phyloP scores from a whole-genome alignment of 2,329 filamentous ascomycete species.

The Pestalotiopsis sp. region DNA sequence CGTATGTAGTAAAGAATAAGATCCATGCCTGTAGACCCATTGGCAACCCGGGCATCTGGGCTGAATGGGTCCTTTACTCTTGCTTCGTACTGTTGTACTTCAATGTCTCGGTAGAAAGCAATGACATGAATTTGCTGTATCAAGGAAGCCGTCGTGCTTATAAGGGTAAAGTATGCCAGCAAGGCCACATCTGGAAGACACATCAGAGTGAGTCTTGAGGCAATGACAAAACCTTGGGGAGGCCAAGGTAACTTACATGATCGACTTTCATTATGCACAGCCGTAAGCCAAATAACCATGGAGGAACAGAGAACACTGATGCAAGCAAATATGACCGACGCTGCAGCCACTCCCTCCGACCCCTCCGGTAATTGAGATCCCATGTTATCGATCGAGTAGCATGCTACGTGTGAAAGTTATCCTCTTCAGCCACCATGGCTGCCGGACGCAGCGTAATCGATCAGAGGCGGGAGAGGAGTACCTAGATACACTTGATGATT shows the following conservation, averaged over 20 bases:
- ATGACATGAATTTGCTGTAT: slow-evolving; percentile 24
- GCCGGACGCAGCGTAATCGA: neutral
- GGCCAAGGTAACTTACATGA: slow-evolving; percentile 20
- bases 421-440: neutral
- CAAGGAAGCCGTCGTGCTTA: slow-evolving; percentile 23
- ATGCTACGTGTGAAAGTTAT: neutral
- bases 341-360: slow-evolving; percentile 18
- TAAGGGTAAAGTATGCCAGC: slow-evolving; percentile 20
- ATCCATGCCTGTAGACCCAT: slow-evolving; percentile 24
- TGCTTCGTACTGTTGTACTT: slow-evolving; percentile 17
- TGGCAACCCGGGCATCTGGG: slow-evolving; percentile 23
- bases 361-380: slow-evolving; percentile 19
- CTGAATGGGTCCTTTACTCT: slow-evolving; percentile 18
- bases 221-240: neutral
- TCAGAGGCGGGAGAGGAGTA: neutral
- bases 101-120: slow-evolving; percentile 16
- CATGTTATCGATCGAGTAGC: slow-evolving; percentile 12
- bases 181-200: slow-evolving; percentile 21
- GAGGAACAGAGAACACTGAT: slow-evolving; percentile 15
- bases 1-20: slow-evolving; percentile 27
- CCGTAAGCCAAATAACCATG: slow-evolving; percentile 26
- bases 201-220: neutral
- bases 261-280: slow-evolving; percentile 23
- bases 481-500: neutral
- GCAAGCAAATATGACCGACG: slow-evolving; percentile 15